These are phyloP conservation scores for Nannochloropsis oceanica DNA, from an alignment of 108 stramenopile species.

Conservation along the genomic window DNA sequence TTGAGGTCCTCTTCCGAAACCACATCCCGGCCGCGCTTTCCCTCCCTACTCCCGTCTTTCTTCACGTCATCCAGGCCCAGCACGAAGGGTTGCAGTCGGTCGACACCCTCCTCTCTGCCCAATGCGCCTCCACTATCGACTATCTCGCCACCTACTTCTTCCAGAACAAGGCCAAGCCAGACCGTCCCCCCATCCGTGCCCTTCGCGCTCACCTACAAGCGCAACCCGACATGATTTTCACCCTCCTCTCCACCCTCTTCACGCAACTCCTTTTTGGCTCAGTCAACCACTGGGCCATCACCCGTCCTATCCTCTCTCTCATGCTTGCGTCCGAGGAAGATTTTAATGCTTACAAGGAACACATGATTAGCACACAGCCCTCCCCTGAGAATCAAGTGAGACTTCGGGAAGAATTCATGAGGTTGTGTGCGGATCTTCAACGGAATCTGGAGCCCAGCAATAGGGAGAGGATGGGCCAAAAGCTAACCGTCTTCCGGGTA, in stretches of 20 bases:
- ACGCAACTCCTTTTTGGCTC: conserved; percentile 81
- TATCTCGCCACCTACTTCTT: conserved; percentile 86
- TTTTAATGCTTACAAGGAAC: conserved; percentile 75
- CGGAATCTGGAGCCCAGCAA: conserved; percentile 80
- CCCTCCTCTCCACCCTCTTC: conserved; percentile 59
- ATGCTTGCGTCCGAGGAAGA: conserved; percentile 72
- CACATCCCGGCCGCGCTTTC: conserved; percentile 66
- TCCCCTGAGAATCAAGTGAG: conserved; percentile 60
- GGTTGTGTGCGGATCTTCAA: conserved; percentile 71
- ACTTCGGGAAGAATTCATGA: conserved; percentile 72
- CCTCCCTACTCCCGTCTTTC: conserved; percentile 67
- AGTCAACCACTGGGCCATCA: conserved; percentile 93
- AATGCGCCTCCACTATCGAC: conserved; percentile 82
- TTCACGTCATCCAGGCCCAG: conserved; percentile 76
- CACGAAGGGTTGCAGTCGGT: conserved; percentile 86
- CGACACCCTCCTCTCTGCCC: conserved; percentile 64
- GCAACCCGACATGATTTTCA: background rate
- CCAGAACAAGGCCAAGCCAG: conserved; percentile 58
- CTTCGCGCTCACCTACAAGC: conserved; percentile 24
- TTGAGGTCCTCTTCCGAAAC: conserved; percentile 81
- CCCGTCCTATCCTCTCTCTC: conserved; percentile 90
- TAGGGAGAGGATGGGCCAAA: conserved; percentile 87
- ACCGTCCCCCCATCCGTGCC: conserved; percentile 59
- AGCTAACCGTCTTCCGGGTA: conserved; percentile 81
- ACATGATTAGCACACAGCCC: conserved; percentile 70